phyloP scores from a whole-genome alignment of 495 filamentous ascomycete species.

The Penicillium malachiteum region DNA sequence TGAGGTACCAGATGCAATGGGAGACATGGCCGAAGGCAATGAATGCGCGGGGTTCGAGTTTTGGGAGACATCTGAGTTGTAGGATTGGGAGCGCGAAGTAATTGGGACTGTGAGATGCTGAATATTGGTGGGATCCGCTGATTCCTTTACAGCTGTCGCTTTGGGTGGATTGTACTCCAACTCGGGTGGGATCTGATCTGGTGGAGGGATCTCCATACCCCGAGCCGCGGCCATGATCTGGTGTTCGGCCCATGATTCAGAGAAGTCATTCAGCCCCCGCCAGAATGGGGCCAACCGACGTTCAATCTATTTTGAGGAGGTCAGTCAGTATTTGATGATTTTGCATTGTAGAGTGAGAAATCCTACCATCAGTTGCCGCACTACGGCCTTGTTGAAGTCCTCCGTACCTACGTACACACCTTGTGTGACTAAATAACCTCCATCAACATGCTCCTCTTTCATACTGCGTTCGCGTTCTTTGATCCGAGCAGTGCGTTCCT shows the following conservation, averaged over 20 bases:
- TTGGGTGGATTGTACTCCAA: slow-evolving; percentile 50
- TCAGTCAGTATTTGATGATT: slow-evolving; percentile 13
- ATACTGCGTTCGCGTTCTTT: slow-evolving; percentile 92
- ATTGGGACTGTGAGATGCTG: slow-evolving; percentile 76
- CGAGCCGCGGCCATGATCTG: slow-evolving; percentile 90
- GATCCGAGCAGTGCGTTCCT: slow-evolving; percentile 67
- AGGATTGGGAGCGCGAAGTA: slow-evolving; percentile 68
- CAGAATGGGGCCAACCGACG: slow-evolving; percentile 91
- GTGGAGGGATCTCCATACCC: slow-evolving; percentile 77
- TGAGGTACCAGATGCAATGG: slow-evolving; percentile 57
- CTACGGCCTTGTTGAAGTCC: slow-evolving; percentile 87
- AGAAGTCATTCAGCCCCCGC: slow-evolving; percentile 87
- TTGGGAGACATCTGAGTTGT: slow-evolving; percentile 64
- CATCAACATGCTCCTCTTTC: slow-evolving; percentile 89
- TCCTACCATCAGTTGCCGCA: slow-evolving; percentile 87
- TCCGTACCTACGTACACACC: slow-evolving; percentile 89
- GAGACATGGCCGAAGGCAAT: slow-evolving; percentile 51
- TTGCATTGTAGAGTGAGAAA: not conserved
- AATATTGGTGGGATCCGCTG: slow-evolving; percentile 46
- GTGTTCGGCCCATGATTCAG: slow-evolving; percentile 85
- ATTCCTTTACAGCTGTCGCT: slow-evolving; percentile 39
- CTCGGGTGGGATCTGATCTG: slow-evolving; percentile 76
- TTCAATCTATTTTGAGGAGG: slow-evolving; percentile 64
- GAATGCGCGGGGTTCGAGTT: slow-evolving; percentile 48
- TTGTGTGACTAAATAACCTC: slow-evolving; percentile 90